Evolutionary conservation across 225 moss, liverwort and hornwort species (phyloP).

Genomic region (Sphagnum tenellum): DNA sequence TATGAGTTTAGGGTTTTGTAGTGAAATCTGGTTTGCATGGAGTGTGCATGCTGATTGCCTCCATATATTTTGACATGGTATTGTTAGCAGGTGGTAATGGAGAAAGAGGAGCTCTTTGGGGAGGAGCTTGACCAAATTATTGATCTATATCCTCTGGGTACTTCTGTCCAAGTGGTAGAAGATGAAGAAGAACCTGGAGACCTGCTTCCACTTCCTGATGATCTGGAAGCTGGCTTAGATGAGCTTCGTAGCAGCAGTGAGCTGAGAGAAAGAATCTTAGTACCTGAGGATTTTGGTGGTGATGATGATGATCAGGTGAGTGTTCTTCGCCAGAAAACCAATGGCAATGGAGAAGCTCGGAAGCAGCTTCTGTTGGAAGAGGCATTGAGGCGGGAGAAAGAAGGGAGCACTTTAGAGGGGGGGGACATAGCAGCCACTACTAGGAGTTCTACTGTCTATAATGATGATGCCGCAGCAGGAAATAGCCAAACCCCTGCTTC

Average conservation of each 20-base stretch:
- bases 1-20: no score
- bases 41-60: no score
- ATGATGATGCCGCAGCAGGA: no score
- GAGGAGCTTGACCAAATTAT: conserved; percentile 88
- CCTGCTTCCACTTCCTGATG: conserved; percentile 54
- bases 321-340: neutral
- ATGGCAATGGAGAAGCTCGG: conserved; percentile 1
- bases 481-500: no score
- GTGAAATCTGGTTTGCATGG: no score
- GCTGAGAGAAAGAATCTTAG: conserved; percentile 27
- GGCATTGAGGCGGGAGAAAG: neutral
- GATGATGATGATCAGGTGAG: conserved; percentile 15
- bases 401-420: neutral
- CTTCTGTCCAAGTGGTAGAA: conserved; percentile 55
- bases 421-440: neutral
- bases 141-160: conserved; percentile 72
- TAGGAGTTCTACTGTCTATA: no score
- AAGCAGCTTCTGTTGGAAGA: neutral
- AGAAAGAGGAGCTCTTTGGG: conserved; percentile 89
- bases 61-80: no score
- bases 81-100: conserved; percentile 68
- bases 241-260: conserved; percentile 33
- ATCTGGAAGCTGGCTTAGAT: conserved; percentile 32
- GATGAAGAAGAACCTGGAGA: conserved; percentile 88
- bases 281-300: conserved; percentile 37